Base-by-base conservation (phyloP, 495 filamentous ascomycete genomes). In the Aspergillus asperescens region DNA sequence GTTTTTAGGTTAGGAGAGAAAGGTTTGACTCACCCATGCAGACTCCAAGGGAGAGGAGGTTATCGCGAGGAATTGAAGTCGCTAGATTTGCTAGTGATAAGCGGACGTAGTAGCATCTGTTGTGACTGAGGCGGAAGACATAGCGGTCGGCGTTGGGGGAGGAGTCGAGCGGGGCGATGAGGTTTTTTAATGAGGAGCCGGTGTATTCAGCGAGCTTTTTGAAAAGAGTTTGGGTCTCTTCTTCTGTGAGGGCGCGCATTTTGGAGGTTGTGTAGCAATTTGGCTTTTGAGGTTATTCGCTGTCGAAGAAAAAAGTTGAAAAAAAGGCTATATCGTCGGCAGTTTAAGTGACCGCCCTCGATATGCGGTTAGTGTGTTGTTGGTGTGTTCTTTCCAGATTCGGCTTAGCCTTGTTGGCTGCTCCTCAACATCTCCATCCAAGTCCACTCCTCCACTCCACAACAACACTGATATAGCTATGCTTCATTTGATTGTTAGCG, bases 1-100 rank as follows among this genome's bases (percentile, higher is more conserved):
- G n/a, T n/a, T n/a, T n/a, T n/a, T 8, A 9, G 29, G 16, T 25
- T 4, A 18, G 23, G 22, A 9, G 6, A 16, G 9, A 1, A 43
- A 13, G 8, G 28, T 35, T 8, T 50, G 1, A 53, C 51, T 3
- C 16, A 54, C 51, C 51, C 23, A 94, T 66, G 64, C 87, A 93
- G 6, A 87, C 90, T 9, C 93, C 93, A n/a, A 94, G 66, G 1
- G 83, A 88, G 32, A 95, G 81, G 7, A 97, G 78, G 48, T 81
- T 81, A 54, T 86, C 81, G 41, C 93, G 83, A 19, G 87, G 80
- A 16, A 97, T 78, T 24, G 81, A 84, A 3, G 87, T 90, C 9
- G 92, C 90, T n/a, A 96, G 73, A 64, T 96, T 96, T 34, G 90
- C 92, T 50, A 97, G 77, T 2, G 83, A 85, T 41, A 92, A 81